Conservation (phyloP, 768 basidiomycete species). For the Leccinum truebloodii region DNA sequence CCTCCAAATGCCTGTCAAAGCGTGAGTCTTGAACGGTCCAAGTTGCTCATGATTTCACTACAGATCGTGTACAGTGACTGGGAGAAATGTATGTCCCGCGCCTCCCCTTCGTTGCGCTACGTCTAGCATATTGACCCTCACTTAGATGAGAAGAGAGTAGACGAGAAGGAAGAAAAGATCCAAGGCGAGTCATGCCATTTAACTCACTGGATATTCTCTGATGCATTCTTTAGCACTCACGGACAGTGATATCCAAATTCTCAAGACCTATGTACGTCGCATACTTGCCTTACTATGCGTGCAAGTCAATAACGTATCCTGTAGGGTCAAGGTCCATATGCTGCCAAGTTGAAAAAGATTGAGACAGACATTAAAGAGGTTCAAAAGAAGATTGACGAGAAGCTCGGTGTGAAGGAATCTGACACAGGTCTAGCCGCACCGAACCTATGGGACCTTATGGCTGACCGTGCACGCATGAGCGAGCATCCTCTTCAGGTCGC, state of each 20-base stretch:
- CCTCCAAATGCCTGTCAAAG: constrained; percentile 85
- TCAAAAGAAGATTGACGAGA: constrained; percentile 97
- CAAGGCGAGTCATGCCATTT: constrained; percentile 52
- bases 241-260: constrained; percentile 97
- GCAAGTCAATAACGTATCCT: constrained; percentile 2
- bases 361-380: constrained; percentile 94
- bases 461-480: constrained; percentile 87
- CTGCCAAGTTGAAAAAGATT: constrained; percentile 79
- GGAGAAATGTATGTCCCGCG: constrained; percentile 83
- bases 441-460: constrained; percentile 95
- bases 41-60: constrained; percentile 9
- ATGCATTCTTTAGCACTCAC: constrained; percentile 68
- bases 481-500: constrained; percentile 97
- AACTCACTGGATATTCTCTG: constrained; percentile 1
- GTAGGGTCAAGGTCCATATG: constrained; percentile 98
- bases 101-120: background rate
- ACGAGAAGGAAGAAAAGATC: constrained; percentile 93
- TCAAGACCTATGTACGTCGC: constrained; percentile 89
- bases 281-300: background rate
- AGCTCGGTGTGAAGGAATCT: constrained; percentile 97
- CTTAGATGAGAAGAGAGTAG: constrained; percentile 80
- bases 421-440: constrained; percentile 97
- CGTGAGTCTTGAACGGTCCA: constrained; percentile 55
- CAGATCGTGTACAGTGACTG: constrained; percentile 68
- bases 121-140: constrained; percentile 10